Base-by-base conservation (phyloP, 2,329 filamentous ascomycete species). In the Monosporascus sp. region DNA sequence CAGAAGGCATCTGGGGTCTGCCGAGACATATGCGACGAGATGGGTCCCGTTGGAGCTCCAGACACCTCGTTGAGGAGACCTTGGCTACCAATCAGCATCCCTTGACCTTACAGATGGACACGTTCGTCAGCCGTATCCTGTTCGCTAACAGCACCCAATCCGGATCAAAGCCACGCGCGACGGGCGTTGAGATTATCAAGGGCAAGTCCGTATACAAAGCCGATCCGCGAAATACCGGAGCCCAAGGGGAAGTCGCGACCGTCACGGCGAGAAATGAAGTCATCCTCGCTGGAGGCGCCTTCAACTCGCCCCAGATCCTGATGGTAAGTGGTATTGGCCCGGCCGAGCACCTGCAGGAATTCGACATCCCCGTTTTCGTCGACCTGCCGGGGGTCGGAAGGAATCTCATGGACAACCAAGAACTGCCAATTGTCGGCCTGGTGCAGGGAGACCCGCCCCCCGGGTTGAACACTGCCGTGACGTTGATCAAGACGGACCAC, bases 281-380 rank as follows among this genome's bases (percentile, higher is more conserved):
- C 17, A 77, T 80, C 36, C 50, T 80, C 6, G 72, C 72, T 0
- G 74, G 72, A 1, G 77, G 78, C 14, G 63, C 71, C 4, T 74
- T 78, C 60, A 76, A 78, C 62, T 72, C 72, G 3, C 77, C 77
- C 0, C 74, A 78, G 54, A 63, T 80, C 1, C 71, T 80, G 3
- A 73, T 76, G 63, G 66, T 78, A 0, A 76, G 72, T 18, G 77
- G 78, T 14, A 65, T 80, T 22, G 76, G 76, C 0, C 68, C 72
- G 5, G 62, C 62, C 1, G 62, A 62, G 0, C 68, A 74, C 7
- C 67, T 81, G 5, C 41, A 65, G 1, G 57, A 64, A 17, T 67
- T 74, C 48, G 62, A 71, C 15, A 80, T 81, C 47, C 56, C 68
- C 0, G 62, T 76, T 1, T 50, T 80, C 3, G 65, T 65, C 1